A percentile compares a stretch with the other conserved stretches of the same genome.
These are phyloP conservation scores for Oryza meyeriana DNA, from an alignment of 176 grass and related monocot genomes.

Conservation along the genomic window DNA sequence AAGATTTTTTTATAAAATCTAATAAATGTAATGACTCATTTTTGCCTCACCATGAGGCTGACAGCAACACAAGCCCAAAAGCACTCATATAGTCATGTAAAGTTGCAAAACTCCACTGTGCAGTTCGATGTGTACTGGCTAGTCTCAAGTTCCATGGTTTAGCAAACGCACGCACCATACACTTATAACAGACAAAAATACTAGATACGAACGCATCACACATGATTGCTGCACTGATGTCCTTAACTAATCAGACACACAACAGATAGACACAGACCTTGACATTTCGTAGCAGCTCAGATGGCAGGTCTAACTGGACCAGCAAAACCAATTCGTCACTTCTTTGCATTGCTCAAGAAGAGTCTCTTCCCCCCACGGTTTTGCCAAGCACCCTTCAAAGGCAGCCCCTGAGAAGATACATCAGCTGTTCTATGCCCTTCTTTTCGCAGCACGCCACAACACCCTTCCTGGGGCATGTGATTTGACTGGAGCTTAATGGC, in stretches of 20 bases:
- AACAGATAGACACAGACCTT: neutral
- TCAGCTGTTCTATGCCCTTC: constrained; percentile 53
- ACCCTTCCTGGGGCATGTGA: constrained; percentile 41
- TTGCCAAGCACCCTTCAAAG: constrained; percentile 48
- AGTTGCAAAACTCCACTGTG: neutral
- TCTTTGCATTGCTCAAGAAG: constrained; percentile 1
- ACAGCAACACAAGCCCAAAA: too few species aligned
- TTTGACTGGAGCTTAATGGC: constrained; percentile 42
- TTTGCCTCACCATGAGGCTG: too few species aligned
- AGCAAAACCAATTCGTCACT: neutral
- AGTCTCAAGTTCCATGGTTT: neutral
- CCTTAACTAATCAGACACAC: neutral
- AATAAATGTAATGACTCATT: too few species aligned
- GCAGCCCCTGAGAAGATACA: constrained; percentile 1
- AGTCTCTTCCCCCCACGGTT: constrained; percentile 50
- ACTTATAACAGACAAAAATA: neutral
- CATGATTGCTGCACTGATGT: neutral
- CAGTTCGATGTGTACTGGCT: neutral
- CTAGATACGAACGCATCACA: neutral
- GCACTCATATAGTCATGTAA: too few species aligned
- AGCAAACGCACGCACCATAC: neutral
- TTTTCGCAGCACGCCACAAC: constrained; percentile 43
- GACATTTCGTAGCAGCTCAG: neutral
- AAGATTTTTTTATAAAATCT: too few species aligned
- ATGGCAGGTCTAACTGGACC: neutral